phyloP scores from a whole-genome alignment of 176 grass and related monocot genomes.

The Tillandsia leiboldiana region DNA sequence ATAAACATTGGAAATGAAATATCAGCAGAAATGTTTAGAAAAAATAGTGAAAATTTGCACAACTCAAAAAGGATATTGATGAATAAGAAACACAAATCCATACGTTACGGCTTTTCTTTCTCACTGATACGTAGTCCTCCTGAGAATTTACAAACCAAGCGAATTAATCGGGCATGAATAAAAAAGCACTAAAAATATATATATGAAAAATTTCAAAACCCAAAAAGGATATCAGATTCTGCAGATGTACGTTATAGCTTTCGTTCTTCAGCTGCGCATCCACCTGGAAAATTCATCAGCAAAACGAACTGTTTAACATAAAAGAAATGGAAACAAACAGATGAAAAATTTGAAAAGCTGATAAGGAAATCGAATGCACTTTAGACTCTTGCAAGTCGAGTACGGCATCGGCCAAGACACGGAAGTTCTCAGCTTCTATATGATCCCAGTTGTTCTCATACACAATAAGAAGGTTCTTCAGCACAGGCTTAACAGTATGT shows the following conservation, averaged over 20 bases:
- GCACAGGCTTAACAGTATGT: constrained; percentile 21
- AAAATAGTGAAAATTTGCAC: not conserved
- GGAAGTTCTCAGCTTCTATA: constrained; percentile 75
- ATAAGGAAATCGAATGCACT: constrained; percentile 9
- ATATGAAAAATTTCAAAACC: too few relatives aligned
- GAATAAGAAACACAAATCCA: not conserved
- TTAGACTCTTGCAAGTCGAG: constrained; percentile 27
- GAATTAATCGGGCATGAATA: too few relatives aligned
- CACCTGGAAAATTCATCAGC: not conserved
- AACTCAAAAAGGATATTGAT: not conserved
- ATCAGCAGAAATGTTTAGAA: not conserved
- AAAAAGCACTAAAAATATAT: too few relatives aligned
- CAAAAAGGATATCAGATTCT: too few relatives aligned
- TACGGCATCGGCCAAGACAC: constrained; percentile 40
- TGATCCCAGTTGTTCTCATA: constrained; percentile 58
- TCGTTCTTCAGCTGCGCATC: not conserved
- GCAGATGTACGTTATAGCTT: not conserved
- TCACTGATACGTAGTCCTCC: too few relatives aligned
- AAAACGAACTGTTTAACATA: not conserved
- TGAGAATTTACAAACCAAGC: too few relatives aligned
- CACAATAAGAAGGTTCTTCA: constrained; percentile 34
- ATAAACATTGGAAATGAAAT: not conserved
- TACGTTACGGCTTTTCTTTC: not conserved
- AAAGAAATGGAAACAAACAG: constrained; percentile 7
- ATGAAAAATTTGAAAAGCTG: constrained; percentile 4